Evolutionary conservation across 139 green algal species (phyloP).

Genomic region (Tetradesmus lagerheimii): DNA sequence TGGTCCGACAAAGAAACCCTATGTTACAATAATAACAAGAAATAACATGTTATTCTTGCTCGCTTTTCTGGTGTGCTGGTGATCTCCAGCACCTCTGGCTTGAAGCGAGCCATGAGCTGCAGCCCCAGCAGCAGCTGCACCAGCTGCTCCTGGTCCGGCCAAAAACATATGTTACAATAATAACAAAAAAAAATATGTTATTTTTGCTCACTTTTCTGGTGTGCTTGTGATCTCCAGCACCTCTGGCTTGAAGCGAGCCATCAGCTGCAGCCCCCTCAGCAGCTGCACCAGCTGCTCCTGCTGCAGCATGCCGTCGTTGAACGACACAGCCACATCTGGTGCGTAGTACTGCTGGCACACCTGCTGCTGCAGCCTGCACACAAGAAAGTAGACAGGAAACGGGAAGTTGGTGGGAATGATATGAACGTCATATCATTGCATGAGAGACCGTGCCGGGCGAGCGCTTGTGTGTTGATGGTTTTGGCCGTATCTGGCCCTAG

Average conservation of each 20-base stretch:
- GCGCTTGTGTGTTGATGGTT: too few species aligned
- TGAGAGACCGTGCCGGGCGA: too few species aligned
- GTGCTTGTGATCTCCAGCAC: constrained; percentile 29
- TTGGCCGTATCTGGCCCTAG: too few species aligned
- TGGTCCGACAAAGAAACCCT: too few species aligned
- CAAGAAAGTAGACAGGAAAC: neutral
- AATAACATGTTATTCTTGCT: too few species aligned
- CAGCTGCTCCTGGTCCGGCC: too few species aligned
- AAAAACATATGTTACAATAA: too few species aligned
- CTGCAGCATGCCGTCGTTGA: constrained; percentile 6
- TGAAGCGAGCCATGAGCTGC: constrained; percentile 20
- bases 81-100: constrained; percentile 44
- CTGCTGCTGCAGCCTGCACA: constrained; percentile 35
- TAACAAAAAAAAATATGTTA: neutral
- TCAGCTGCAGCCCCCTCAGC: constrained; percentile 29
- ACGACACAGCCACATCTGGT: neutral
- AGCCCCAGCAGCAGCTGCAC: constrained; percentile 32
- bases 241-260: constrained; percentile 33
- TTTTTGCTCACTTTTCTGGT: neutral
- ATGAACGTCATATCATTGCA: too few species aligned
- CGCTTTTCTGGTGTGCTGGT: too few species aligned
- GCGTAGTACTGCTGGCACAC: constrained; percentile 8
- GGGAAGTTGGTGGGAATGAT: too few species aligned
- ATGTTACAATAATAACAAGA: too few species aligned
- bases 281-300: constrained; percentile 25